A percentile compares a stretch with the other conserved stretches of the same genome.
phyloP scores from a whole-genome alignment of 2,329 filamentous ascomycete species.

The Calonectria henricotiae region DNA sequence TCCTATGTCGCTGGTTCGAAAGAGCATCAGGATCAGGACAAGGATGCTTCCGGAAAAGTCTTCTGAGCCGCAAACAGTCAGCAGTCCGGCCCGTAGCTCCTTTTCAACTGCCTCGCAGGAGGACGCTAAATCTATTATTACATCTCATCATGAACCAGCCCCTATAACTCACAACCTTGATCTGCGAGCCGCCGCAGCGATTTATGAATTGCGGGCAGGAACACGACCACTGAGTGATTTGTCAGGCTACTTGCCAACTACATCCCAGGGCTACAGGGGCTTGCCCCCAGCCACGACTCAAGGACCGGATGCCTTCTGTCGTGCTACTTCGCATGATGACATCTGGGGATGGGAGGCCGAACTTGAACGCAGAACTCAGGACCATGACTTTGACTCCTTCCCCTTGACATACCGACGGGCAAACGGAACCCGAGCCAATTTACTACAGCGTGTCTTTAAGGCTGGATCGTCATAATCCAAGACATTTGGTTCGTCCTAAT shows the following conservation, averaged over 20 bases:
- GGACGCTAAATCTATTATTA: slow-evolving; percentile 15
- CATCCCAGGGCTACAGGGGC: slow-evolving; percentile 45
- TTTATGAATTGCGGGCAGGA: slow-evolving; percentile 7
- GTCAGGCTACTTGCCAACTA: slow-evolving; percentile 61
- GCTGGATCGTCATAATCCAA: slow-evolving; percentile 42
- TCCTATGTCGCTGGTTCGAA: slow-evolving; percentile 47
- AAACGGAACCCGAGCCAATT: slow-evolving; percentile 48
- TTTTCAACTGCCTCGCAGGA: slow-evolving; percentile 32
- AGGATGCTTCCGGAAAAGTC: slow-evolving; percentile 41
- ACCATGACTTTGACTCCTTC: slow-evolving; percentile 42
- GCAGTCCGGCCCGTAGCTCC: slow-evolving; percentile 20
- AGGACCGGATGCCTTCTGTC: slow-evolving; percentile 41
- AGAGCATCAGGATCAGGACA: slow-evolving; percentile 49
- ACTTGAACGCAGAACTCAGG: slow-evolving; percentile 45
- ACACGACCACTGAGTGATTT: slow-evolving; percentile 54
- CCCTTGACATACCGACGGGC: slow-evolving; percentile 48
- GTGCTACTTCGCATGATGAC: slow-evolving; percentile 54
- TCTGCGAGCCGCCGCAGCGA: slow-evolving; percentile 21
- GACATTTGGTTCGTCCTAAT: no score
- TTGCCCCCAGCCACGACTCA: slow-evolving; percentile 36
- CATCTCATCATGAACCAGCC: slow-evolving; percentile 27
- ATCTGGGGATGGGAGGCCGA: slow-evolving; percentile 72
- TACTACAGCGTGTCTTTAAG: slow-evolving; percentile 50
- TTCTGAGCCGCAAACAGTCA: slow-evolving; percentile 23
- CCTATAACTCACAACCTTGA: slow-evolving; percentile 30